phyloP scores from a whole-genome alignment of 202 grass and related monocot genomes.

The Setaria italica region DNA sequence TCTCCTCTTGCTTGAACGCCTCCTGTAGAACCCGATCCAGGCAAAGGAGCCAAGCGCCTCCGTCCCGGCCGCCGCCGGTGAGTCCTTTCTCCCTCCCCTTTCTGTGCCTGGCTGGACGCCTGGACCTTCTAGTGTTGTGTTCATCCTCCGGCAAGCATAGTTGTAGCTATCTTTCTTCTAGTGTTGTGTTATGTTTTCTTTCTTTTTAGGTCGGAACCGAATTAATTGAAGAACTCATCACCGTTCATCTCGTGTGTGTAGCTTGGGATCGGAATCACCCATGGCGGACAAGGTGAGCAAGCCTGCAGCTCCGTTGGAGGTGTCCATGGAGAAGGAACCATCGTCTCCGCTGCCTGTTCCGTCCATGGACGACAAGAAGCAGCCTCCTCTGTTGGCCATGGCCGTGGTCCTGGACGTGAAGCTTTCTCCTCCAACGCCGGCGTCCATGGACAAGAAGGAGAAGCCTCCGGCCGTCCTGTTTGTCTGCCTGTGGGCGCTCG shows the following conservation, averaged over 20 bases:
- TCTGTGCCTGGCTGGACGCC: too few species aligned
- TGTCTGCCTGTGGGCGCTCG: not conserved
- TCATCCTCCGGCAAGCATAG: too few species aligned
- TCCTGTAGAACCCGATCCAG: too few species aligned
- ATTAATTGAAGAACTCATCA: not conserved
- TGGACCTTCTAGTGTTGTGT: too few species aligned
- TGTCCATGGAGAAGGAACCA: not conserved
- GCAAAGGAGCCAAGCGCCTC: too few species aligned
- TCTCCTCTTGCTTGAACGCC: too few species aligned
- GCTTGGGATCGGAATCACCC: not conserved
- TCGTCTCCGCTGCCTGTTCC: not conserved
- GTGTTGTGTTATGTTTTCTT: not conserved
- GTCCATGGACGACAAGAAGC: not conserved
- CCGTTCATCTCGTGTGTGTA: not conserved
- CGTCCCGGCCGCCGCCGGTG: too few species aligned
- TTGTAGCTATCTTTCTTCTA: too few species aligned
- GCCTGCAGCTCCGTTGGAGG: not conserved
- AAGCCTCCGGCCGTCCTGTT: not conserved
- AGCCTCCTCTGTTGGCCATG: not conserved
- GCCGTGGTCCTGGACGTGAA: not conserved
- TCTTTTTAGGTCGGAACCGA: not conserved
- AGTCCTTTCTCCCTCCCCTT: too few species aligned
- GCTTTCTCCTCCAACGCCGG: not conserved
- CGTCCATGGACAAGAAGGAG: not conserved
- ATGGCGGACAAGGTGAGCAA: not conserved